Percentiles rank a stretch among this genome's conserved stretches.
phyloP scores from a whole-genome alignment of 495 filamentous ascomycete genomes.

The Aspergillus panamensis region DNA sequence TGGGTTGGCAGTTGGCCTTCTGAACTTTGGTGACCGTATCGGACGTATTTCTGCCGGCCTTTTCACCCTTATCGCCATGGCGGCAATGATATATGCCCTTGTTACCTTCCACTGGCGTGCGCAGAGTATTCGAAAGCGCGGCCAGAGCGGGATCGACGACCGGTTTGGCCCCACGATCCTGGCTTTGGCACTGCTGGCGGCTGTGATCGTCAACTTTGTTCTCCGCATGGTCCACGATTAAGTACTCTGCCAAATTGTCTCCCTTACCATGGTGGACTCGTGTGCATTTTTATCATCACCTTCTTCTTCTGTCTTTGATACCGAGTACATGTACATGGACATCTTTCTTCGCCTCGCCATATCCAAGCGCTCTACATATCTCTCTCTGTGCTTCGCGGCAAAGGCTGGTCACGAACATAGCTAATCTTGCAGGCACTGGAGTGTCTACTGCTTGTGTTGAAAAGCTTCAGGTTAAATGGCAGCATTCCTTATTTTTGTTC shows the following conservation, averaged over 20 bases:
- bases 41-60: conserved; percentile 88
- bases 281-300: background rate
- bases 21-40: conserved; percentile 95
- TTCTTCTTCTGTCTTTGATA: conserved; percentile 1
- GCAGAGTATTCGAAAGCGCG: conserved; percentile 82
- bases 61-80: conserved; percentile 94
- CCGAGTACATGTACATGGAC: no score
- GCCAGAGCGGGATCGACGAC: conserved; percentile 95
- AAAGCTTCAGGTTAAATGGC: background rate
- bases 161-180: conserved; percentile 87
- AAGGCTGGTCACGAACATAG: background rate
- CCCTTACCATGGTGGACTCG: background rate
- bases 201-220: conserved; percentile 91
- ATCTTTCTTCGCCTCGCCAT: background rate
- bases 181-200: conserved; percentile 76
- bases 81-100: conserved; percentile 91
- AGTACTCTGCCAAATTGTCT: conserved; percentile 7
- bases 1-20: conserved; percentile 88
- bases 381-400: background rate
- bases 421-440: background rate
- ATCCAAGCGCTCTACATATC: background rate
- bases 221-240: conserved; percentile 64
- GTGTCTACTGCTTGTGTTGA: background rate
- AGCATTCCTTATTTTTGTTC: background rate
- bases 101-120: conserved; percentile 97